Conservation (phyloP, 2,329 filamentous ascomycete genomes). For the Paecilomyces niveus region DNA sequence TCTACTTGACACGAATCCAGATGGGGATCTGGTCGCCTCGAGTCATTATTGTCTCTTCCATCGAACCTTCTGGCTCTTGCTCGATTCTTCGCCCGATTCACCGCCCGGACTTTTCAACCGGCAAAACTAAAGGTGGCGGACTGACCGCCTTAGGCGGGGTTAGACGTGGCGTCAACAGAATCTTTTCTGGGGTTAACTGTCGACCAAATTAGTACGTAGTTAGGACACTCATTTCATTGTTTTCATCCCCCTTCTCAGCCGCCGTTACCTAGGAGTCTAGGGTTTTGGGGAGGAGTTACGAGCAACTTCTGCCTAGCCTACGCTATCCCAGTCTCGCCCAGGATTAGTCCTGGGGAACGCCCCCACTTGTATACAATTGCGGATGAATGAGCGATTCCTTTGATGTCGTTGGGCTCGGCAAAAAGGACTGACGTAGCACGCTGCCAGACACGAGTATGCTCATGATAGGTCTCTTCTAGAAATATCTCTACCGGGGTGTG, state of each 20-base stretch:
- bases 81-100: constrained; percentile 12
- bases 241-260: background rate
- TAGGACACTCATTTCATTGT: background rate
- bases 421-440: background rate
- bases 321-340: background rate
- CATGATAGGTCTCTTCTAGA: background rate
- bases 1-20: background rate
- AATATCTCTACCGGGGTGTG: background rate
- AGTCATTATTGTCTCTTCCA: constrained; percentile 6
- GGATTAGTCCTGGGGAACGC: background rate
- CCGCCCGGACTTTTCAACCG: constrained; percentile 2
- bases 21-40: background rate
- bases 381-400: background rate
- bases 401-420: background rate
- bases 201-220: background rate
- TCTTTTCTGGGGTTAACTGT: background rate
- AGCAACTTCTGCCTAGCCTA: background rate
- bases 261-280: background rate
- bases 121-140: constrained; percentile 7
- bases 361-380: background rate
- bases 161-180: background rate
- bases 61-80: constrained; percentile 37
- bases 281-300: background rate
- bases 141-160: constrained; percentile 21
- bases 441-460: background rate